Base-by-base conservation (phyloP, 805 yeast genomes). In the Dipodascus geniculatus region DNA sequence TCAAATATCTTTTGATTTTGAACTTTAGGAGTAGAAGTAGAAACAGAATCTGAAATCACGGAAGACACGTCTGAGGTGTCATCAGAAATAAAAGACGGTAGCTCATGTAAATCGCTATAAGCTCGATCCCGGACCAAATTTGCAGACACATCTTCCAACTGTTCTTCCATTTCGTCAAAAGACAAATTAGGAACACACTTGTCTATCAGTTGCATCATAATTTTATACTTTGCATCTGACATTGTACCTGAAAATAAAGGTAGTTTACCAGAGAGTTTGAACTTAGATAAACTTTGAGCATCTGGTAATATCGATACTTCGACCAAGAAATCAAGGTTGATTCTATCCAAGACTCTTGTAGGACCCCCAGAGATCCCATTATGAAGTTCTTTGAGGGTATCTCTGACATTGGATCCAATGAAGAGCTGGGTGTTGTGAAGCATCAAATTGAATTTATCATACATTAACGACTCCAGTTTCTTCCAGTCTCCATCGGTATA, bases 211-310 rank as follows among this genome's bases (percentile, higher is more conserved):
- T 82, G 80, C 91, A 93, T 83, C 62, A 93, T 72, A 1, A 88
- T 80, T 66, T 88, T 86, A 69, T 95, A 95, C 65, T 95, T 96
- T 61, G 82, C 85, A 65, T 93, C 98, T 60, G 87, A 87, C 62
- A 93, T 65, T 28, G 85, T 77, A 2, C 93, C 81, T 28, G 75
- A 74, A 56, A 95, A 75, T 31, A 71, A 71, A 0, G 96, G 95
- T 14, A 93, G 76, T 55, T 81, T 80, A 14, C 93, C 96, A 28
- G 87, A 80, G 1, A 90, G 73, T 63, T 78, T 81, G 57, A 88
- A 72, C 58, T 78, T 78, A 0, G 98, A 83, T 48, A 93, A 71
- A 57, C 81, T 82, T 28, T 78, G 71, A 2, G 91, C 93, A 14
- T 81, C 80, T 0, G 97, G 96, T 31, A 91, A 71, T 50, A 93